phyloP scores from a whole-genome alignment of 495 filamentous ascomycete genomes.

The Pyrenula aspistea region DNA sequence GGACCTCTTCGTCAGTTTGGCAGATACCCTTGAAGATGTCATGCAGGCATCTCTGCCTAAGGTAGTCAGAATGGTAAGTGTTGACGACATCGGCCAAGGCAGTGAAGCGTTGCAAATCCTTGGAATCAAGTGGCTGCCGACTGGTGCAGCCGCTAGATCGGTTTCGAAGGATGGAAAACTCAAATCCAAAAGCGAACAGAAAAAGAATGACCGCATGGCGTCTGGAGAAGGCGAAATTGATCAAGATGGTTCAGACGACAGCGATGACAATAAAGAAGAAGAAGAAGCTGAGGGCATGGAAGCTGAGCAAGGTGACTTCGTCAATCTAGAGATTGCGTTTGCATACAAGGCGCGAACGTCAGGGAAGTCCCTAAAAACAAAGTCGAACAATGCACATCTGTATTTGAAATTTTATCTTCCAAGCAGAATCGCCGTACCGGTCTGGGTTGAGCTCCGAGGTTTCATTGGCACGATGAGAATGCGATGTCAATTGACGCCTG shows the following conservation, averaged over 20 bases:
- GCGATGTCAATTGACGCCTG: constrained; percentile 55
- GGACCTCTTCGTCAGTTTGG: constrained; percentile 50
- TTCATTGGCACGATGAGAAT: constrained; percentile 52
- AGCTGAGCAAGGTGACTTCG: constrained; percentile 61
- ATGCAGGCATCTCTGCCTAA: constrained; percentile 59
- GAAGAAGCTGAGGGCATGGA: constrained; percentile 52
- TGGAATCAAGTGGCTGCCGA: constrained; percentile 53
- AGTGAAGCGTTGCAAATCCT: constrained; percentile 52
- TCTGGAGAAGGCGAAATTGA: constrained; percentile 26
- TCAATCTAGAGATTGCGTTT: constrained; percentile 59
- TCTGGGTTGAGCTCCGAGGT: constrained; percentile 62
- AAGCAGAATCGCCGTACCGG: constrained; percentile 42
- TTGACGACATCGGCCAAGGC: constrained; percentile 59
- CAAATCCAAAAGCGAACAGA: constrained; percentile 17
- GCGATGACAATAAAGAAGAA: constrained; percentile 19
- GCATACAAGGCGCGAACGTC: constrained; percentile 50
- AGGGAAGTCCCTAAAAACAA: constrained; percentile 40
- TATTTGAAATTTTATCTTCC: constrained; percentile 57
- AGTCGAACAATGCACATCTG: constrained; percentile 58
- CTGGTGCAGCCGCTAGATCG: constrained; percentile 46
- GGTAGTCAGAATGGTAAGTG: constrained; percentile 52
- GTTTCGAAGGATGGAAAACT: constrained; percentile 43
- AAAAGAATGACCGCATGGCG: constrained; percentile 36
- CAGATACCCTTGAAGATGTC: constrained; percentile 57
- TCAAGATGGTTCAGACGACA: constrained; percentile 7